phyloP scores from a whole-genome alignment of 2,329 filamentous ascomycete genomes.

The Dothiorella sarmentorum region DNA sequence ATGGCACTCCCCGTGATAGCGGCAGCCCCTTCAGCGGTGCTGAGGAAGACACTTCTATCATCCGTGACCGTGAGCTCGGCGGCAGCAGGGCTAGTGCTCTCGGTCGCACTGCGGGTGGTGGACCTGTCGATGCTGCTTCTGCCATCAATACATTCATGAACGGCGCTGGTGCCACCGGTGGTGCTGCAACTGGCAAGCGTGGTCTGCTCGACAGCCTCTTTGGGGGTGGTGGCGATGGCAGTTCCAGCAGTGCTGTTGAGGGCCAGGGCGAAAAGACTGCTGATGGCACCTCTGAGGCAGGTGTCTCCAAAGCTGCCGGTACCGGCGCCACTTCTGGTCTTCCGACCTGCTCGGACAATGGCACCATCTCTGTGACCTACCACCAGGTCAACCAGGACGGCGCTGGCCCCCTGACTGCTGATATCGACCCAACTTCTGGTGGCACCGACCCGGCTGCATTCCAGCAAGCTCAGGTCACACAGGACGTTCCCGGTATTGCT shows the following conservation, averaged over 20 bases:
- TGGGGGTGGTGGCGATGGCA: slow-evolving; percentile 31
- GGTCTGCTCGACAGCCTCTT: slow-evolving; percentile 33
- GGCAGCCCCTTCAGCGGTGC: slow-evolving; percentile 59
- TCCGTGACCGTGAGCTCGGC: slow-evolving; percentile 58
- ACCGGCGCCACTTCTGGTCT: slow-evolving; percentile 53
- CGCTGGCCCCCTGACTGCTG: slow-evolving; percentile 60
- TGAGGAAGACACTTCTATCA: slow-evolving; percentile 69
- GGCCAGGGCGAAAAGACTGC: slow-evolving; percentile 48
- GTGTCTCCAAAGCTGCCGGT: slow-evolving; percentile 55
- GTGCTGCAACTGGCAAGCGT: slow-evolving; percentile 33
- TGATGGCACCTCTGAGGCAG: slow-evolving; percentile 48
- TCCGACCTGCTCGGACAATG: slow-evolving; percentile 59
- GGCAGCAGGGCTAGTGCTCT: slow-evolving; percentile 55
- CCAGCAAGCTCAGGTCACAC: slow-evolving; percentile 55
- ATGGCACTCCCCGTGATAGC: slow-evolving; percentile 67
- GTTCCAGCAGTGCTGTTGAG: slow-evolving; percentile 28
- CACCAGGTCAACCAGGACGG: slow-evolving; percentile 69
- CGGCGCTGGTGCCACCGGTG: neutral
- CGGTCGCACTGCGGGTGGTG: slow-evolving; percentile 61
- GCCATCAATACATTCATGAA: slow-evolving; percentile 62
- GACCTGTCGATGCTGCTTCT: slow-evolving; percentile 55
- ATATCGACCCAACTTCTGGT: slow-evolving; percentile 60
- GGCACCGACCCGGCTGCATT: slow-evolving; percentile 61
- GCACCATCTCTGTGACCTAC: slow-evolving; percentile 61
- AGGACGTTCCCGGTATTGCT: slow-evolving; percentile 59